Evolutionary conservation across 176 grass and related monocot genomes (phyloP).

Genomic region (Eleusine coracana): DNA sequence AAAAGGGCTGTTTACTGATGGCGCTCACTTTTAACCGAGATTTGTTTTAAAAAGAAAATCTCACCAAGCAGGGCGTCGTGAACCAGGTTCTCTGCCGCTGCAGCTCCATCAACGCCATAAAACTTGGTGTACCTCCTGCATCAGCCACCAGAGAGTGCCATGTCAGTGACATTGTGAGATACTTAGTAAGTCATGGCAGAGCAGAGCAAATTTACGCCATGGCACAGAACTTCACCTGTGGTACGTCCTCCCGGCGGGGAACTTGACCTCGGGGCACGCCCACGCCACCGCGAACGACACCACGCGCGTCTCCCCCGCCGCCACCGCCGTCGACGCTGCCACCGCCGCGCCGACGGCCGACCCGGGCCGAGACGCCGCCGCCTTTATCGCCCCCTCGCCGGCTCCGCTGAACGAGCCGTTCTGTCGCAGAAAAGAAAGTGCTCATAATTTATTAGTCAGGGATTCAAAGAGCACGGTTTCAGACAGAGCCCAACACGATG

Average conservation of each 20-base stretch:
- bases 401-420: constrained; percentile 65
- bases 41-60: neutral
- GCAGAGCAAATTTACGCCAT: neutral
- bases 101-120: constrained; percentile 59
- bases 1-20: neutral
- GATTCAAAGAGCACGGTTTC: neutral
- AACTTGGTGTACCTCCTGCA: constrained; percentile 87
- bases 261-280: constrained; percentile 86
- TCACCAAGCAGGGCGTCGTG: constrained; percentile 82
- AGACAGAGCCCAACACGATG: neutral
- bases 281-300: constrained; percentile 87
- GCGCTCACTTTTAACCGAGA: neutral
- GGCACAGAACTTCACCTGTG: constrained; percentile 51
- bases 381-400: neutral
- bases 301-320: constrained; percentile 46
- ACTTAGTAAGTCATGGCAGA: no score
- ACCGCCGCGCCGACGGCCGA: constrained; percentile 85
- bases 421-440: neutral
- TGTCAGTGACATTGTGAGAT: neutral
- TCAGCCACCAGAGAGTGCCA: neutral
- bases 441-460: neutral
- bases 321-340: constrained; percentile 57
- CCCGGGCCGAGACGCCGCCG: constrained; percentile 50
- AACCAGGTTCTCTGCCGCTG: constrained; percentile 59
- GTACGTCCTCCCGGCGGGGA: constrained; percentile 72